phyloP scores from a whole-genome alignment of 2,329 filamentous ascomycete species.

The Fonsecaea pedrosoi region DNA sequence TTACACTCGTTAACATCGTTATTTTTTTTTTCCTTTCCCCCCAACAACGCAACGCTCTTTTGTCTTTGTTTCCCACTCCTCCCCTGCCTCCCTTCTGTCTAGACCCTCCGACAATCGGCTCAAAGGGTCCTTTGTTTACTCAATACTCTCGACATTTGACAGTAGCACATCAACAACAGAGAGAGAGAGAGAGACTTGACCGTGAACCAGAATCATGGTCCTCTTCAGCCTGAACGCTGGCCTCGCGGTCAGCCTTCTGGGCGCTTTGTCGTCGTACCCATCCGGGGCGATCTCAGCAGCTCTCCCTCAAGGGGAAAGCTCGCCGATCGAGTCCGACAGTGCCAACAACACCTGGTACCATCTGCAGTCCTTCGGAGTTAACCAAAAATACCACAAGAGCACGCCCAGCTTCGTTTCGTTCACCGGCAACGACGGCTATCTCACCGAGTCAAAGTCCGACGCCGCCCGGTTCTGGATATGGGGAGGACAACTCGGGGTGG shows the following conservation, averaged over 20 bases:
- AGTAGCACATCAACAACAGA: too few relatives aligned
- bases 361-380: neutral
- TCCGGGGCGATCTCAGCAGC: neutral
- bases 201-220: neutral
- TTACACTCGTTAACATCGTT: neutral
- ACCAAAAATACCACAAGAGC: slow-evolving; percentile 2
- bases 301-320: neutral
- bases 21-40: neutral
- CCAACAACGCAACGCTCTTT: neutral
- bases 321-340: neutral
- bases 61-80: neutral
- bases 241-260: neutral
- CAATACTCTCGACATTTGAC: too few relatives aligned
- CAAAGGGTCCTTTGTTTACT: too few relatives aligned
- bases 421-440: neutral
- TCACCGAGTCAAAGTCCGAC: neutral
- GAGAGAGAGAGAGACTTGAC: too few relatives aligned
- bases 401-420: neutral
- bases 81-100: neutral
- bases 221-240: neutral
- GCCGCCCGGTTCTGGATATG: neutral
- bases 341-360: neutral
- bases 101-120: too few relatives aligned
- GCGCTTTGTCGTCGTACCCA: neutral
- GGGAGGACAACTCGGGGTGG: neutral